Percentiles rank a stretch among this genome's conserved stretches.
phyloP scores from a whole-genome alignment of 2,329 filamentous ascomycete genomes.

The Knufia fluminis region DNA sequence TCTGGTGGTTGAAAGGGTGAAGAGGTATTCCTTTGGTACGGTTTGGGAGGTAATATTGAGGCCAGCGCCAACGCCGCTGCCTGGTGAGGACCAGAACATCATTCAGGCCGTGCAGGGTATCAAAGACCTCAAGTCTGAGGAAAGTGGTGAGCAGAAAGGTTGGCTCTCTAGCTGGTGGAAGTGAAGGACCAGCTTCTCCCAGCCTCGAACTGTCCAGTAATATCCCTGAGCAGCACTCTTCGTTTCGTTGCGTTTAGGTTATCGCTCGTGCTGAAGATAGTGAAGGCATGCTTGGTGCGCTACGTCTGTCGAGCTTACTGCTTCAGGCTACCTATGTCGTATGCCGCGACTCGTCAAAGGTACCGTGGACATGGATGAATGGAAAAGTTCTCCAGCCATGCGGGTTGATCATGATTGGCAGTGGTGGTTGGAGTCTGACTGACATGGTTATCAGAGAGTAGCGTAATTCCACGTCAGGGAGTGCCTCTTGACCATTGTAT shows the following conservation, averaged over 20 bases:
- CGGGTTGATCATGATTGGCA: background rate
- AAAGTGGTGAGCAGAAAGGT: background rate
- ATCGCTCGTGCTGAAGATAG: no score
- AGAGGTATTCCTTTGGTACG: slow-evolving; percentile 39
- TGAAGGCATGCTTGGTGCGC: no score
- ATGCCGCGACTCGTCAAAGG: no score
- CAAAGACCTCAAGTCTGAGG: no score
- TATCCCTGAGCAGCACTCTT: no score
- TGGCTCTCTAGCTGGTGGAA: background rate
- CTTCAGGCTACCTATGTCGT: no score
- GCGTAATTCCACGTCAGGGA: no score
- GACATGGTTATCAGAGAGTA: no score
- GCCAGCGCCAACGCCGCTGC: slow-evolving; percentile 9
- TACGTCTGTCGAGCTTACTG: no score
- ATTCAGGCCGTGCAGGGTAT: background rate
- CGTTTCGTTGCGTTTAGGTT: no score
- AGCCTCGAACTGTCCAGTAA: no score
- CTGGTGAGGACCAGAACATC: background rate
- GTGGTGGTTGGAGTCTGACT: background rate
- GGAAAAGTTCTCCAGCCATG: no score
- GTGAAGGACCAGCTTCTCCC: background rate
- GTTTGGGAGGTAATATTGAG: slow-evolving; percentile 32
- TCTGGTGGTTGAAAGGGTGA: slow-evolving; percentile 38
- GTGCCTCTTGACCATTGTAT: background rate
- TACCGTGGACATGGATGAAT: background rate